Conservation (phyloP, 352 stramenopile species). For the Phytophthora melonis region DNA sequence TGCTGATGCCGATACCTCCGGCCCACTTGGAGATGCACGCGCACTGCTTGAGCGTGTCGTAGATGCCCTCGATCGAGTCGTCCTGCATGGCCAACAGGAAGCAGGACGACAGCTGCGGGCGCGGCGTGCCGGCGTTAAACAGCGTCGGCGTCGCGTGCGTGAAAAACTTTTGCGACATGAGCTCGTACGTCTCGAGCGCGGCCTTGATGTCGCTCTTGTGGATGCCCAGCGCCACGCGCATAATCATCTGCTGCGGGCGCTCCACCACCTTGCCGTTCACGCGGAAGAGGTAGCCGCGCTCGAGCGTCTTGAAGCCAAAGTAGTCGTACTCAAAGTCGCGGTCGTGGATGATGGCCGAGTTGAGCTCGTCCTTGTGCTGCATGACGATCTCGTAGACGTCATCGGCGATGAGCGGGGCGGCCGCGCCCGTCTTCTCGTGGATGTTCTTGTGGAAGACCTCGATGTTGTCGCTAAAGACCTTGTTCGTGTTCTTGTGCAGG, state of each 20-base stretch:
- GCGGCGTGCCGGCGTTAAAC: slow-evolving; percentile 98
- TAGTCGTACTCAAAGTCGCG: slow-evolving; percentile 99
- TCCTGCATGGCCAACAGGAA: slow-evolving; percentile 99
- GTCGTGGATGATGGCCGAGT: slow-evolving; percentile 97
- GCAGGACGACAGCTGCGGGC: slow-evolving; percentile 98
- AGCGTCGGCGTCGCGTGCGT: slow-evolving; percentile 99
- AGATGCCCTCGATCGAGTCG: slow-evolving; percentile 99
- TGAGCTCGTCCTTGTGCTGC: slow-evolving; percentile 95
- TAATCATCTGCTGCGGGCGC: slow-evolving; percentile 99
- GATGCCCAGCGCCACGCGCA: slow-evolving; percentile 98
- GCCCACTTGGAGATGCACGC: slow-evolving; percentile 99
- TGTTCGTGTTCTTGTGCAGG: slow-evolving; percentile 99
- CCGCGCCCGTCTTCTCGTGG: slow-evolving; percentile 96
- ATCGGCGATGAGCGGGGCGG: slow-evolving; percentile 94
- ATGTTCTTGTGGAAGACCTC: slow-evolving; percentile 95
- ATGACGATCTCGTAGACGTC: slow-evolving; percentile 97
- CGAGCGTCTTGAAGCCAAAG: slow-evolving; percentile 99
- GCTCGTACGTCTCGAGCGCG: slow-evolving; percentile 98
- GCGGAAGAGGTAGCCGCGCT: slow-evolving; percentile 97
- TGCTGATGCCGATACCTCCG: slow-evolving; percentile 97
- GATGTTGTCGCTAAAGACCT: slow-evolving; percentile 95
- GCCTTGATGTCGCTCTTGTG: slow-evolving; percentile 95
- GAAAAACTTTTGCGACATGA: slow-evolving; percentile 97
- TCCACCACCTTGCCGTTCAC: slow-evolving; percentile 96
- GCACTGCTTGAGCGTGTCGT: slow-evolving; percentile 99